These are phyloP conservation scores for Leucocoprinus sp. DNA, from an alignment of 768 basidiomycete species.

Conservation along the genomic window DNA sequence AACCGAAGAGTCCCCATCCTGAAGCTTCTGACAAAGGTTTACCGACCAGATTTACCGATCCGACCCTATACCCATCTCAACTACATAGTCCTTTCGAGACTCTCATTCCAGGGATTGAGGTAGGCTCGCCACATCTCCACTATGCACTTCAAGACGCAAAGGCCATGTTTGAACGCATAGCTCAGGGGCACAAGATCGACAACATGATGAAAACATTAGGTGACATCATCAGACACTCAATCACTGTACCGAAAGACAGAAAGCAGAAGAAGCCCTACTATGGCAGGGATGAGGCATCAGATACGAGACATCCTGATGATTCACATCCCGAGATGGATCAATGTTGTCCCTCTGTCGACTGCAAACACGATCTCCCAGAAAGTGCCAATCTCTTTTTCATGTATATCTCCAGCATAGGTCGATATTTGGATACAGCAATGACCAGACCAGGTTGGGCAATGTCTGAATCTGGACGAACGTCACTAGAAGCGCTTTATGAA, in stretches of 20 bases:
- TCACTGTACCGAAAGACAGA: constrained; percentile 13
- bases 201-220: constrained; percentile 19
- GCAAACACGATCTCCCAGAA: background rate
- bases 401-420: constrained; percentile 18
- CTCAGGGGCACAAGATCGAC: constrained; percentile 24
- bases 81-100: constrained; percentile 10
- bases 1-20: constrained; percentile 3
- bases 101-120: constrained; percentile 9
- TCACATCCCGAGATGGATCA: no score
- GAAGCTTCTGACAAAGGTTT: background rate
- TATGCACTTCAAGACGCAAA: constrained; percentile 22
- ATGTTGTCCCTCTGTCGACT: no score
- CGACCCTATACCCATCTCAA: constrained; percentile 16
- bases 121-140: constrained; percentile 13
- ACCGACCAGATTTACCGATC: constrained; percentile 5
- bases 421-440: constrained; percentile 18
- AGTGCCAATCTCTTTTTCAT: background rate
- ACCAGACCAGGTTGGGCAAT: constrained; percentile 19
- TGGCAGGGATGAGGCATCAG: background rate
- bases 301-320: background rate
- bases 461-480: constrained; percentile 13
- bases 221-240: constrained; percentile 14
- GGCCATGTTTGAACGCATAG: constrained; percentile 26
- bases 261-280: background rate
- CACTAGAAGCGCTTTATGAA: constrained; percentile 16